phyloP scores from a whole-genome alignment of 306 rosid genomes.

The Pyrus bretschneideri region DNA sequence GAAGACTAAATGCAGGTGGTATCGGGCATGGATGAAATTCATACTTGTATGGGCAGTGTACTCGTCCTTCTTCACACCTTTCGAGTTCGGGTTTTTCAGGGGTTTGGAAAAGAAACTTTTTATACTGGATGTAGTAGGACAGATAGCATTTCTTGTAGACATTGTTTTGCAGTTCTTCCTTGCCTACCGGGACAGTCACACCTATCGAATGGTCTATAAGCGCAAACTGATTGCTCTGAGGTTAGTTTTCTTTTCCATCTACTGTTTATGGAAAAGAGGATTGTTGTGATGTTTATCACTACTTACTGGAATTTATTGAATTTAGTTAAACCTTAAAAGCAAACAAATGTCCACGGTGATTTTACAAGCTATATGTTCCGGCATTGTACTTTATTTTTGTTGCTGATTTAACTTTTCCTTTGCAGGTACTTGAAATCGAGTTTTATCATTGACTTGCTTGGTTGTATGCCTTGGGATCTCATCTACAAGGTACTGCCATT shows the following conservation, averaged over 20 bases:
- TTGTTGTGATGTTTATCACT: neutral
- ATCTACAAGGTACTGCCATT: constrained; percentile 63
- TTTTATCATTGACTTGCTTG: constrained; percentile 72
- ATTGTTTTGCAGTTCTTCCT: constrained; percentile 66
- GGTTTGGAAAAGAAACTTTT: constrained; percentile 67
- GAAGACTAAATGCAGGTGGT: constrained; percentile 50
- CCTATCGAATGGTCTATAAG: constrained; percentile 71
- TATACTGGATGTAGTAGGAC: constrained; percentile 72
- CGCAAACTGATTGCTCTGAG: constrained; percentile 65
- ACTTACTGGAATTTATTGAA: neutral
- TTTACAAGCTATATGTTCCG: neutral
- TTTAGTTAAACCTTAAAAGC: neutral
- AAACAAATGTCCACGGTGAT: neutral
- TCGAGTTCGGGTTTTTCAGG: constrained; percentile 91
- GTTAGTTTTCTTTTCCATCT: constrained; percentile 23
- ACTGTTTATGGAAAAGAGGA: neutral
- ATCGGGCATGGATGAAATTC: constrained; percentile 66
- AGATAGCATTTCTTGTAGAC: constrained; percentile 73
- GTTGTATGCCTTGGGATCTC: constrained; percentile 93
- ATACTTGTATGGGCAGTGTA: constrained; percentile 91
- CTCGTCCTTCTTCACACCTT: constrained; percentile 95
- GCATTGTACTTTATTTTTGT: neutral
- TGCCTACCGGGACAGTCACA: constrained; percentile 69
- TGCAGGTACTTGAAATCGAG: constrained; percentile 69
- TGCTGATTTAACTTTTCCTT: neutral